Evolutionary conservation across 306 rosid species (phyloP).

Genomic region (Fragaria iinumae): DNA sequence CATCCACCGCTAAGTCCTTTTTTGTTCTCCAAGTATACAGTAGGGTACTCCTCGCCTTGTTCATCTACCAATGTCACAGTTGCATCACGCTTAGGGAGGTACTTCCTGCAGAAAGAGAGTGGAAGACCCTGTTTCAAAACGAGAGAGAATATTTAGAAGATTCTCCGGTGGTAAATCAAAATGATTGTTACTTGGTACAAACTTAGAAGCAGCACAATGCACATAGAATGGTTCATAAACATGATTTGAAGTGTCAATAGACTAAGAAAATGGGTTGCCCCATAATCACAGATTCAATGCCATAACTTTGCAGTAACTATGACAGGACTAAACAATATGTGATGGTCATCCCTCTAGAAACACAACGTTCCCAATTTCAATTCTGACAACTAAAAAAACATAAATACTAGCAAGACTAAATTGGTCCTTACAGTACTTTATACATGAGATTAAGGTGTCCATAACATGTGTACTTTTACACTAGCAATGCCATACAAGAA

Average conservation of each 20-base stretch:
- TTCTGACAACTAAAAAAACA: not conserved
- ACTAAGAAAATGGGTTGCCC: not conserved
- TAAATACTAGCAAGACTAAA: not conserved
- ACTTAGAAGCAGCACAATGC: not conserved
- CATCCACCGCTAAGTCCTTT: slow-evolving; percentile 80
- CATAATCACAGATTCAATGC: not conserved
- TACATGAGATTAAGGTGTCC: not conserved
- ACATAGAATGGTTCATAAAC: too few relatives aligned
- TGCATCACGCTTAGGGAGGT: slow-evolving; percentile 48
- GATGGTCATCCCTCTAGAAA: not conserved
- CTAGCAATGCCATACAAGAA: not conserved
- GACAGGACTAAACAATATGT: not conserved
- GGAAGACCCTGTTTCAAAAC: slow-evolving; percentile 60
- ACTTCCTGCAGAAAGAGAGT: slow-evolving; percentile 41
- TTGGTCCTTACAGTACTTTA: not conserved
- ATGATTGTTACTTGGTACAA: not conserved
- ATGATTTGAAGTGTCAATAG: not conserved
- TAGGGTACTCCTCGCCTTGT: slow-evolving; percentile 48
- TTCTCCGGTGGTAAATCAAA: not conserved
- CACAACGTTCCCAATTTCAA: not conserved
- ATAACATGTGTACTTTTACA: not conserved
- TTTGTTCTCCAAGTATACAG: slow-evolving; percentile 52
- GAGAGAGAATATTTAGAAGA: not conserved
- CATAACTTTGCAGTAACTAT: not conserved
- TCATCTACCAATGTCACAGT: slow-evolving; percentile 55